Evolutionary conservation across 73 alveolate genomes (phyloP), one percentile per base, ranked within the genome.

Genomic region (Paramecium primaurelia): DNA sequence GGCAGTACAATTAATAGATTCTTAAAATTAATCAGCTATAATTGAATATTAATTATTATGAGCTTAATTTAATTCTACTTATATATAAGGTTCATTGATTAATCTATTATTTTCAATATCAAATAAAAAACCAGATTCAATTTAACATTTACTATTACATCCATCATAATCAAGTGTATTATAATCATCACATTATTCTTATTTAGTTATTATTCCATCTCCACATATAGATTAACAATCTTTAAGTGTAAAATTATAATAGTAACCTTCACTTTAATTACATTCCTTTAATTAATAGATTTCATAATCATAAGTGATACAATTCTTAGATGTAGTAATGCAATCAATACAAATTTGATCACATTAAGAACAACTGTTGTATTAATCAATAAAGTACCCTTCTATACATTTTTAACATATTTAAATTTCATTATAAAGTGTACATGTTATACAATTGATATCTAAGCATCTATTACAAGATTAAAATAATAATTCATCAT

Each of bases 401-500:
- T 54, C 69, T 6, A 4, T 6, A n/a, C 69, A 54, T 8, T 54
- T 54, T 4, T 92, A 58, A 71, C 92, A 30, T n/a, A 18, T 18
- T 20, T n/a, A 40, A 18, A 77, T 26, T 26, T 93, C 59, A 40
- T 49, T 30, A 8, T 71, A 0, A 68, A n/a, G 51, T 14, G 14
- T n/a, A 47, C 97, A 94, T 7, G 64, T 68, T 71, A 91, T 93
- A 7, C 96, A 96, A 18, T 34, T 75, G 30, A 93, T 96, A 34
- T 88, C 86, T 18, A 22, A 40, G 34, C 98, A 95, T 5, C 80
- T 34, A 3, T 36, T 18, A 58, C 96, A 93, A n/a, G 93, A 93
- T n/a, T 86, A 92, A 37, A n/a, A 58, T 42, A 47, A 75, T 4
- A 60, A 12, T 3, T 20, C 1, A 7, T 90, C 34, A 37, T 93